These are phyloP conservation scores for Rosa rugosa DNA, from an alignment of 306 rosid genomes.

Conservation along the genomic window DNA sequence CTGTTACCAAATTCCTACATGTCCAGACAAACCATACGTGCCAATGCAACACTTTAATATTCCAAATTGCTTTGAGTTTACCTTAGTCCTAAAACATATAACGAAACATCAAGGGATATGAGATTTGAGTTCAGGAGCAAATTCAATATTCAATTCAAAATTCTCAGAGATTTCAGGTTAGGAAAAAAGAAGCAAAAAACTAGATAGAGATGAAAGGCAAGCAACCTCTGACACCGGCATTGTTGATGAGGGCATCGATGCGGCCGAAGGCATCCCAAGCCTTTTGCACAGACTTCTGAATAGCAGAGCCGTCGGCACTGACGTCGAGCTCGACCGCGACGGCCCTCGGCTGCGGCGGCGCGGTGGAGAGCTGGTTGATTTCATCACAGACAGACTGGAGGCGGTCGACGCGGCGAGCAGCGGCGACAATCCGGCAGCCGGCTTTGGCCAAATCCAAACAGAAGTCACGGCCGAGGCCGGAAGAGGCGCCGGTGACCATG, in stretches of 20 bases:
- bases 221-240: constrained; percentile 71
- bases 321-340: constrained; percentile 33
- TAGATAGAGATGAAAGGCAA: constrained; percentile 1
- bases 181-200: neutral
- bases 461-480: constrained; percentile 74
- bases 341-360: constrained; percentile 5
- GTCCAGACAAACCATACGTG: neutral
- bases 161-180: neutral
- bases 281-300: constrained; percentile 47
- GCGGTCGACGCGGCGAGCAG: constrained; percentile 69
- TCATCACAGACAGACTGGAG: constrained; percentile 55
- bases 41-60: neutral
- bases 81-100: neutral
- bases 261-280: constrained; percentile 84
- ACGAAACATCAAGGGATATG: neutral
- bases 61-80: neutral
- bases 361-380: constrained; percentile 34
- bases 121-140: neutral
- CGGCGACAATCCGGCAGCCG: constrained; percentile 60
- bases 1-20: neutral
- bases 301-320: constrained; percentile 41
- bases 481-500: constrained; percentile 79
- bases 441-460: constrained; percentile 69
- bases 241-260: constrained; percentile 68
- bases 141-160: neutral